Percentiles rank a stretch among this genome's conserved stretches.
phyloP scores from a whole-genome alignment of 352 stramenopile genomes.

The Globisporangium orthogonon region DNA sequence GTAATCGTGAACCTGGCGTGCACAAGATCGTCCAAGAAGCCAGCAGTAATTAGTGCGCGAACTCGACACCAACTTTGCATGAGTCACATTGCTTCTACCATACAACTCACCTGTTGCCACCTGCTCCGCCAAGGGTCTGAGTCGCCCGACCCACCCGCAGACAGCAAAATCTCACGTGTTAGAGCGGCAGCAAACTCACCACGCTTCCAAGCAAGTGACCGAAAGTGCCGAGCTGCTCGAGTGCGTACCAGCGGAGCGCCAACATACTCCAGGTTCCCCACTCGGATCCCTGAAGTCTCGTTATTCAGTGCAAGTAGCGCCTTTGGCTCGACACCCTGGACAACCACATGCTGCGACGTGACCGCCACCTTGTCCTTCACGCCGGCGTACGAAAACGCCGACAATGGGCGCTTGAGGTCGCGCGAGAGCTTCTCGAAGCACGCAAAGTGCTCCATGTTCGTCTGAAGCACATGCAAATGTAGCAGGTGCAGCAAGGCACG shows the following conservation, averaged over 20 bases:
- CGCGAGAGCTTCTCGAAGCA: conserved; percentile 56
- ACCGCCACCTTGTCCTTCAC: conserved; percentile 77
- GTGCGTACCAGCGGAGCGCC: conserved; percentile 32
- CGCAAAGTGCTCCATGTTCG: conserved; percentile 65
- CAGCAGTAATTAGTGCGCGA: not conserved
- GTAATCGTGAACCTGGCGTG: conserved; percentile 41
- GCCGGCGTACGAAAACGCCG: conserved; percentile 54
- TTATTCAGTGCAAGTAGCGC: conserved; percentile 36
- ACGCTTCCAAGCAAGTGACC: not conserved
- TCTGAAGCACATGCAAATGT: conserved; percentile 17
- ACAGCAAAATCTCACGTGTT: not conserved
- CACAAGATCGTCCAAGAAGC: not conserved
- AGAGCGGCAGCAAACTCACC: not conserved
- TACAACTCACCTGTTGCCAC: conserved; percentile 37
- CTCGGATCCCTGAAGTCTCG: conserved; percentile 15
- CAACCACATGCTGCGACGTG: conserved; percentile 61
- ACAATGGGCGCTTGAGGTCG: conserved; percentile 32
- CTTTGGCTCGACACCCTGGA: conserved; percentile 34
- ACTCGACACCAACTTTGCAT: too few species aligned
- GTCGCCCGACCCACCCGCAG: not conserved
- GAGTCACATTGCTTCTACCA: not conserved
- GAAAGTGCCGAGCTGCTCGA: not conserved
- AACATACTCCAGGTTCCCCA: conserved; percentile 54
- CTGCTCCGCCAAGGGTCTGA: conserved; percentile 39
- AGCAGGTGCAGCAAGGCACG: not conserved